These are phyloP conservation scores for Pseudoneurospora amorphoporcata DNA, from an alignment of 495 filamentous ascomycete genomes.

Conservation along the genomic window DNA sequence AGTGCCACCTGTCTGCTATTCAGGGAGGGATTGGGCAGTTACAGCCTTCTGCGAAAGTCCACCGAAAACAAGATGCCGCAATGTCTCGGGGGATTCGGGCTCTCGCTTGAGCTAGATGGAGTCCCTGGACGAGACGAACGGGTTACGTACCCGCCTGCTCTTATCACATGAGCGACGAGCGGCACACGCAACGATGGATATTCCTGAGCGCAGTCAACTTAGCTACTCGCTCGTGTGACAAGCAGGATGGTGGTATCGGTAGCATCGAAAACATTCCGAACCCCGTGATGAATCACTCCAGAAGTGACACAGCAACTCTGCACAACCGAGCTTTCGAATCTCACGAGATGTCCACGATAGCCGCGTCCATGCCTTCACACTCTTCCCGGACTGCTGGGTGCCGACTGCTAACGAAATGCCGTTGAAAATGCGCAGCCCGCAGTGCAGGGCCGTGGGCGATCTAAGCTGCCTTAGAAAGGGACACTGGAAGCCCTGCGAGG, in stretches of 20 bases:
- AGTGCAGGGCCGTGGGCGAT: neutral
- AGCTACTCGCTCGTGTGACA: too few species aligned
- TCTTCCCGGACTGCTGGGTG: neutral
- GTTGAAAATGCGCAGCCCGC: neutral
- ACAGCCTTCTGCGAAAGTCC: neutral
- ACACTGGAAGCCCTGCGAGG: neutral
- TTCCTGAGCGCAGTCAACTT: too few species aligned
- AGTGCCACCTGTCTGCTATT: neutral
- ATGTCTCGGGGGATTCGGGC: neutral
- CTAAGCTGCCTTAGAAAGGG: neutral
- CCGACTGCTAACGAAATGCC: neutral
- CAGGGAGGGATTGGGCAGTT: neutral
- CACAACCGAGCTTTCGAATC: neutral
- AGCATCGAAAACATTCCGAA: neutral
- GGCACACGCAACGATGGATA: too few species aligned
- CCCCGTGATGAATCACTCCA: neutral
- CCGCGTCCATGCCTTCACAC: neutral
- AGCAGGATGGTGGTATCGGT: too few species aligned
- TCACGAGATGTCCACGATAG: neutral
- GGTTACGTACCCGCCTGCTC: neutral
- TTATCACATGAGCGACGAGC: neutral
- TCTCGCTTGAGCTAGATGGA: neutral
- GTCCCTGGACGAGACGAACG: neutral
- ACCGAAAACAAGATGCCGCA: neutral
- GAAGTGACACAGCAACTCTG: neutral